A percentile compares a stretch with the other conserved stretches of the same genome.
These are phyloP conservation scores for Exophiala oligosperma DNA, from an alignment of 2,329 filamentous ascomycete genomes.

Conservation along the genomic window DNA sequence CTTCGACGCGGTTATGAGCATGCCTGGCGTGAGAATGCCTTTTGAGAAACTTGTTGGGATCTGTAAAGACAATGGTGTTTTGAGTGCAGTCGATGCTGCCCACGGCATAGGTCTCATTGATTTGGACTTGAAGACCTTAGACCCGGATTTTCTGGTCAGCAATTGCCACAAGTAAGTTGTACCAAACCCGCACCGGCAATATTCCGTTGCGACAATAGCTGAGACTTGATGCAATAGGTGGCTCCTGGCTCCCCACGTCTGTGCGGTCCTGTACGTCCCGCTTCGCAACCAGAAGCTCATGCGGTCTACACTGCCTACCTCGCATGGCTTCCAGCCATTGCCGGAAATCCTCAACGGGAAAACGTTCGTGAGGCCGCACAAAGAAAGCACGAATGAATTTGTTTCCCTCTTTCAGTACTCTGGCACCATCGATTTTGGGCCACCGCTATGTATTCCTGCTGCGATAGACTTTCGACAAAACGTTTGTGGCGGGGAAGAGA, in stretches of 20 bases:
- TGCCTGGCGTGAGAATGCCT: constrained; percentile 76
- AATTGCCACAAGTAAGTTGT: constrained; percentile 71
- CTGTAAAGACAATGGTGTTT: constrained; percentile 65
- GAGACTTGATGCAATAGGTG: constrained; percentile 48
- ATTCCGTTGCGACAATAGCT: background rate
- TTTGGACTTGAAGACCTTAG: constrained; percentile 63
- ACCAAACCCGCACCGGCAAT: too few species aligned
- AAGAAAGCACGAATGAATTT: constrained; percentile 52
- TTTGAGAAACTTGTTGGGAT: constrained; percentile 65
- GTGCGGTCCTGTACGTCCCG: constrained; percentile 77
- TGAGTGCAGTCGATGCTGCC: constrained; percentile 78
- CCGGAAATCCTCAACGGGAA: constrained; percentile 11
- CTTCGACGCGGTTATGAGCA: constrained; percentile 78
- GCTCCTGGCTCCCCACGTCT: constrained; percentile 76
- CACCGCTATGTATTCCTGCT: constrained; percentile 71
- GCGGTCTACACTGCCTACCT: constrained; percentile 72
- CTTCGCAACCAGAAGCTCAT: constrained; percentile 72
- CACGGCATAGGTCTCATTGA: constrained; percentile 78
- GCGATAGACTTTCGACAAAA: constrained; percentile 69
- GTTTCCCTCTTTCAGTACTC: constrained; percentile 72
- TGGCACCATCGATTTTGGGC: constrained; percentile 70
- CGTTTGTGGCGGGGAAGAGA: constrained; percentile 69
- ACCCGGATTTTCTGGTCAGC: constrained; percentile 81
- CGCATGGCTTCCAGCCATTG: constrained; percentile 67
- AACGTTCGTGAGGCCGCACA: background rate